These are phyloP conservation scores for Paraphoma chrysanthemicola DNA, from an alignment of 2,329 filamentous ascomycete species.

Conservation along the genomic window DNA sequence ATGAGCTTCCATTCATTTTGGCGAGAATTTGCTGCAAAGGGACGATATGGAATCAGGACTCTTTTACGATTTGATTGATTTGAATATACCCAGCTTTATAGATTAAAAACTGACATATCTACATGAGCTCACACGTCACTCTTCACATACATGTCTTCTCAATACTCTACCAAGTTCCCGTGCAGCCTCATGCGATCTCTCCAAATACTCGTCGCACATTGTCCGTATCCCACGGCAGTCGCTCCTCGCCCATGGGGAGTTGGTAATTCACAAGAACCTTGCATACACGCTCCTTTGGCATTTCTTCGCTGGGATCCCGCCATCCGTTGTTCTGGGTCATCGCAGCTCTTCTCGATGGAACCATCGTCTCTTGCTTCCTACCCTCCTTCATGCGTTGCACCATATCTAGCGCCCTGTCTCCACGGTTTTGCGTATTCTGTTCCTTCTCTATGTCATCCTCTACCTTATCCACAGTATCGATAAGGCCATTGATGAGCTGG, in stretches of 20 bases:
- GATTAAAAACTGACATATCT: not conserved
- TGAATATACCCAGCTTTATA: constrained; percentile 24
- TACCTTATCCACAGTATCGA: not conserved
- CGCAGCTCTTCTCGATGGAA: too few relatives aligned
- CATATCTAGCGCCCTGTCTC: not conserved
- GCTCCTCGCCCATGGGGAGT: constrained; percentile 18
- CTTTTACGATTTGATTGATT: not conserved
- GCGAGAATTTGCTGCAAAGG: too few relatives aligned
- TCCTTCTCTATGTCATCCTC: not conserved
- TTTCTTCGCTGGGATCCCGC: not conserved
- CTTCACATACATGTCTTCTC: not conserved
- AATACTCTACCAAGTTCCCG: too few relatives aligned
- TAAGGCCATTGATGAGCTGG: not conserved
- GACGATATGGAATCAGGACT: too few relatives aligned
- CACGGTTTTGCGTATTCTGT: not conserved
- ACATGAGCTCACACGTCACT: constrained; percentile 2
- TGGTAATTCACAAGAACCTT: constrained; percentile 13
- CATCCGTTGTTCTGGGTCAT: too few relatives aligned
- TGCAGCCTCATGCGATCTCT: not conserved
- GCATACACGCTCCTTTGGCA: not conserved
- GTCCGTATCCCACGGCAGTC: constrained; percentile 35
- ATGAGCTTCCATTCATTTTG: too few relatives aligned
- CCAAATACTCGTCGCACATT: constrained; percentile 22
- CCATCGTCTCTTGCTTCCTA: not conserved
- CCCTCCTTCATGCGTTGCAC: not conserved